Conservation (phyloP, 805 yeast species). For the Barnettozyma sp. region DNA sequence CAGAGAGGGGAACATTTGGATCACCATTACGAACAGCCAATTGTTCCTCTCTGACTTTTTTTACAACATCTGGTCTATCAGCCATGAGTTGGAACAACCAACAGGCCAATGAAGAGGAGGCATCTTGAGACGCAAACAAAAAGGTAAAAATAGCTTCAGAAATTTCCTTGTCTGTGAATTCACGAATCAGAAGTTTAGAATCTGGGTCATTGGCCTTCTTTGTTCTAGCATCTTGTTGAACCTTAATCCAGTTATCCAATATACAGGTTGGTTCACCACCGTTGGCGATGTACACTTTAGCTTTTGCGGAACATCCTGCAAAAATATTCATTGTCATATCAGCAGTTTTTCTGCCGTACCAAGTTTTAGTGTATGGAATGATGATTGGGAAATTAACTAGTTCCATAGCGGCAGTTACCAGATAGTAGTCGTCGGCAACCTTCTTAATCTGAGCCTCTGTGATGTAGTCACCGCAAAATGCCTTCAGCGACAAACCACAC, state of each 20-base stretch:
- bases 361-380: conserved; percentile 91
- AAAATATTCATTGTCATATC: conserved; percentile 91
- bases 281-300: conserved; percentile 69
- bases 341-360: conserved; percentile 94
- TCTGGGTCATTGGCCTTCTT: conserved; percentile 44
- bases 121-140: conserved; percentile 96
- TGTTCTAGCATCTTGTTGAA: conserved; percentile 67
- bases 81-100: conserved; percentile 97
- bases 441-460: conserved; percentile 83
- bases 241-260: conserved; percentile 90
- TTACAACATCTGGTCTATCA: conserved; percentile 87
- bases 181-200: conserved; percentile 60
- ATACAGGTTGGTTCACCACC: conserved; percentile 83
- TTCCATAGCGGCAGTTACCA: conserved; percentile 93
- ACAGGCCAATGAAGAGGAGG: conserved; percentile 93
- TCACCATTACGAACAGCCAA: conserved; percentile 73
- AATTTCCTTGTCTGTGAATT: conserved; percentile 83
- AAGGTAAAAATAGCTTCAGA: conserved; percentile 96
- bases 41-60: conserved; percentile 89
- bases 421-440: conserved; percentile 88
- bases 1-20: conserved; percentile 49
- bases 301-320: conserved; percentile 79
- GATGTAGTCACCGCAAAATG: conserved; percentile 94
- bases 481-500: conserved; percentile 88
- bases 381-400: conserved; percentile 97